A percentile compares a stretch with the other conserved stretches of the same genome.
phyloP scores from a whole-genome alignment of 345 rosid species.

The Arabis alpina region DNA sequence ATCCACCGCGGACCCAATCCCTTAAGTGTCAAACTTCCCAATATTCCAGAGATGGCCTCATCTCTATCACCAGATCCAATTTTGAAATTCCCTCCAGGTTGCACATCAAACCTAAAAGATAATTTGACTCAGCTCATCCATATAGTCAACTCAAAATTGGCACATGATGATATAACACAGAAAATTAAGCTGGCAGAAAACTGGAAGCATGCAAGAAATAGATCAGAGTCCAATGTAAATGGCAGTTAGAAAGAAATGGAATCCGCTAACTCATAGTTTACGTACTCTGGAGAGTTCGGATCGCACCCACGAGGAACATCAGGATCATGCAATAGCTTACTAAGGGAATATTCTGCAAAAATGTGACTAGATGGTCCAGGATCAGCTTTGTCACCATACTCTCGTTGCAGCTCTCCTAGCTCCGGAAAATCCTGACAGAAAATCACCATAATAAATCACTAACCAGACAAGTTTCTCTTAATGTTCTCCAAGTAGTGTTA shows the following conservation, averaged over 20 bases:
- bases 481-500: constrained; percentile 21
- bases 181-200: constrained; percentile 15
- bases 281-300: constrained; percentile 80
- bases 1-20: constrained; percentile 76
- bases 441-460: constrained; percentile 27
- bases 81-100: constrained; percentile 68
- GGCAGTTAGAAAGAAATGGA: constrained; percentile 23
- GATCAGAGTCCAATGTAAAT: constrained; percentile 14
- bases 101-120: constrained; percentile 76
- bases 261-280: constrained; percentile 22
- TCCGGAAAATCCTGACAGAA: constrained; percentile 66
- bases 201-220: constrained; percentile 18
- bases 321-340: constrained; percentile 76
- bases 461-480: constrained; percentile 5
- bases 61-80: constrained; percentile 90
- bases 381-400: constrained; percentile 55
- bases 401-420: constrained; percentile 72
- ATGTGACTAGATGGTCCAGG: constrained; percentile 53
- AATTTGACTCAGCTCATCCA: constrained; percentile 29
- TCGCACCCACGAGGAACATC: constrained; percentile 79
- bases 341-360: constrained; percentile 50
- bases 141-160: constrained; percentile 31
- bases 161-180: constrained; percentile 7
- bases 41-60: constrained; percentile 59
- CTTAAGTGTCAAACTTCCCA: constrained; percentile 55